Evolutionary conservation across 352 stramenopile genomes (phyloP).

Genomic region (Stephanocyclus meneghinianus): DNA sequence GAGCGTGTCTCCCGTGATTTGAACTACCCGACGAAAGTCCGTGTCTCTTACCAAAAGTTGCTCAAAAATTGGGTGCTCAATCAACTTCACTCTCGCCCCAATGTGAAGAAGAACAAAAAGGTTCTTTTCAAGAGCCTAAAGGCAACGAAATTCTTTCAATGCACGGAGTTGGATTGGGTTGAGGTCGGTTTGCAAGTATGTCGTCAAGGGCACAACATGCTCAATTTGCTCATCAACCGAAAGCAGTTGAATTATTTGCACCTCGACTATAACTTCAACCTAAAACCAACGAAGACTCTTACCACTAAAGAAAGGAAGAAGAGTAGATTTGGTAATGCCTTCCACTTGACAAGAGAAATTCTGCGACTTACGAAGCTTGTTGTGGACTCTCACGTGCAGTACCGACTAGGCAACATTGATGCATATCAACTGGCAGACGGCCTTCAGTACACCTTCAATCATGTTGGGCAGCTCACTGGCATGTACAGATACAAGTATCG

Average conservation of each 20-base stretch:
- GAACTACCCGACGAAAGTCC: conserved; percentile 98
- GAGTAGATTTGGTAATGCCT: conserved; percentile 87
- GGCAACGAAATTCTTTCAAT: conserved; percentile 99
- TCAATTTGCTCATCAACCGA: conserved; percentile 98
- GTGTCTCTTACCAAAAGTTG: conserved; percentile 99
- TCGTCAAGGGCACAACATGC: conserved; percentile 99
- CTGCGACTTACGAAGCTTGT: conserved; percentile 98
- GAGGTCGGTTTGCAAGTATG: conserved; percentile 97
- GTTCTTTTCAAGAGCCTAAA: conserved; percentile 98
- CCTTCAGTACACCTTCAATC: conserved; percentile 98
- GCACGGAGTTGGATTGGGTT: conserved; percentile 98
- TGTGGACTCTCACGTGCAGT: conserved; percentile 99
- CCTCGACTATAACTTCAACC: conserved; percentile 99
- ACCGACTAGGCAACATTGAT: conserved; percentile 98
- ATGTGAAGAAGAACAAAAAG: conserved; percentile 95
- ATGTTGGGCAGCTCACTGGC: conserved; percentile 98
- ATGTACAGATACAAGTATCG: conserved; percentile 99
- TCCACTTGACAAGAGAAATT: conserved; percentile 96
- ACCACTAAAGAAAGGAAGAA: conserved; percentile 99
- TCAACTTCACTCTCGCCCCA: conserved; percentile 90
- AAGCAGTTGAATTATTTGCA: conserved; percentile 99
- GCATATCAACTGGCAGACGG: conserved; percentile 99
- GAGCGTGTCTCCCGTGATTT: conserved; percentile 93
- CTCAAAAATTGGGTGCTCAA: conserved; percentile 99
- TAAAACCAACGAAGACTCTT: conserved; percentile 99